Conservation (phyloP, 2,329 filamentous ascomycete species). For the Tricladium varicosporioides region DNA sequence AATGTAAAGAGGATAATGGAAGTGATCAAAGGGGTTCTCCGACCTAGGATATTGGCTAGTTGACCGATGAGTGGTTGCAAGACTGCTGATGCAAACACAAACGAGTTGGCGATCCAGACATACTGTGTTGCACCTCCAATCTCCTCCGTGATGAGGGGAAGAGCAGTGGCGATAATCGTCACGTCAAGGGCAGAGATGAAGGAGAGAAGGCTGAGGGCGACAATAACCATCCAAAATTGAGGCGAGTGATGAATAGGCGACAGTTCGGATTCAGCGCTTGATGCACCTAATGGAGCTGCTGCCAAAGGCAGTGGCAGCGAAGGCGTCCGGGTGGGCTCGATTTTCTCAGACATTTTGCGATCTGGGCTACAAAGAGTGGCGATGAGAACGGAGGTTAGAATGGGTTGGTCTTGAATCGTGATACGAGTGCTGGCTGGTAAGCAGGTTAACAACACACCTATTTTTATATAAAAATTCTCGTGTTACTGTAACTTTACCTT, state of each 20-base stretch:
- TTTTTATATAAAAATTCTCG: not conserved
- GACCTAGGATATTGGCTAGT: not conserved
- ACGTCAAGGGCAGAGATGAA: slow-evolving; percentile 2
- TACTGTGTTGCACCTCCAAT: not conserved
- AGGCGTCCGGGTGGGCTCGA: not conserved
- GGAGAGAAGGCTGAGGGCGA: not conserved
- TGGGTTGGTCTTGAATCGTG: not conserved
- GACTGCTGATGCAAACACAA: slow-evolving; percentile 2
- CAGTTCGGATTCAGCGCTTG: slow-evolving; percentile 7
- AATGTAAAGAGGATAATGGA: slow-evolving; percentile 44
- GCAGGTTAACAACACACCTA: not conserved
- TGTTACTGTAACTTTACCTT: no score
- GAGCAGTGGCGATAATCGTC: not conserved
- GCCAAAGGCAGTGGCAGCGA: not conserved
- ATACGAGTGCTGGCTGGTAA: not conserved
- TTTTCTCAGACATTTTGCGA: not conserved
- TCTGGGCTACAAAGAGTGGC: not conserved
- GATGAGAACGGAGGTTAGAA: no score
- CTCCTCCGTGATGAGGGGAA: slow-evolving; percentile 1
- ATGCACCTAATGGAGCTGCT: not conserved
- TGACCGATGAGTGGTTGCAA: slow-evolving; percentile 6
- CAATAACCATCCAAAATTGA: slow-evolving; percentile 5
- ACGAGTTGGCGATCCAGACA: slow-evolving; percentile 13
- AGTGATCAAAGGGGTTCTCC: not conserved
- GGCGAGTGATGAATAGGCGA: not conserved